Evolutionary conservation across 2,329 filamentous ascomycete species (phyloP).

Genomic region (Pseudogymnoascus sp.): DNA sequence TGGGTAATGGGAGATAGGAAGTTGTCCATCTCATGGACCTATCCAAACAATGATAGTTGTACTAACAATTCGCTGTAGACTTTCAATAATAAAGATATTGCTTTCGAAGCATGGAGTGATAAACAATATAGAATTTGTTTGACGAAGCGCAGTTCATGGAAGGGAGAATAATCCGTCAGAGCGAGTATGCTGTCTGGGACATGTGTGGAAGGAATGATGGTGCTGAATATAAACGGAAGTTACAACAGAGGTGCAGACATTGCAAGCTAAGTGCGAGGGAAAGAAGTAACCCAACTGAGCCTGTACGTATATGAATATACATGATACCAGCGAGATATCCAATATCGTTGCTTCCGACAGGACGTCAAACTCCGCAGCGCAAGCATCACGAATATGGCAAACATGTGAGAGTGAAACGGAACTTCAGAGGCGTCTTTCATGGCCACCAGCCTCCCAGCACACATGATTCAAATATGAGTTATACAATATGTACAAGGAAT

Average conservation of each 20-base stretch:
- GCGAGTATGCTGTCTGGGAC: background rate
- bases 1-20: background rate
- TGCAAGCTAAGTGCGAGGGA: background rate
- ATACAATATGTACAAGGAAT: conserved; percentile 8
- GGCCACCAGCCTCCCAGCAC: background rate
- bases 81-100: background rate
- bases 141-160: background rate
- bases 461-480: conserved; percentile 7
- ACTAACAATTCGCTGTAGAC: background rate
- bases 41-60: background rate
- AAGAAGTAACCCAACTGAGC: background rate
- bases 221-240: background rate
- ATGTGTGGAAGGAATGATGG: background rate
- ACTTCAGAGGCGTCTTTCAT: background rate
- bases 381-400: background rate
- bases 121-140: background rate
- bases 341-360: background rate
- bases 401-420: background rate
- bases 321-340: background rate
- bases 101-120: background rate
- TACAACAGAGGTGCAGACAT: background rate
- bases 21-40: background rate
- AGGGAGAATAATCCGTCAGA: background rate
- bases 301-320: background rate
- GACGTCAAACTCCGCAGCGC: background rate